phyloP scores from a whole-genome alignment of 1,139 yeast genomes.

The Zhuliangozyma blackwelliae region DNA sequence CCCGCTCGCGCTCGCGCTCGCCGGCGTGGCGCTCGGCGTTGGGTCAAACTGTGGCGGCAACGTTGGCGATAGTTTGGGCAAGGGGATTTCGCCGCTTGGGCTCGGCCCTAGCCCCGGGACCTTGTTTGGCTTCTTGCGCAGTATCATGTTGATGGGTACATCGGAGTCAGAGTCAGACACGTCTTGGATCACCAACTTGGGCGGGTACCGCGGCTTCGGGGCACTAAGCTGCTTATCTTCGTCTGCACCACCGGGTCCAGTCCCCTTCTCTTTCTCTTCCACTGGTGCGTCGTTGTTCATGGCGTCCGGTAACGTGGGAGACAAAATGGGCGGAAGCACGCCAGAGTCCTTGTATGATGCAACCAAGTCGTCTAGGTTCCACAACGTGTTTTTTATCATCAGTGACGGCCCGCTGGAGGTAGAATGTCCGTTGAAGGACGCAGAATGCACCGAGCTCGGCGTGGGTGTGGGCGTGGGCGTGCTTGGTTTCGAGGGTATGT shows the following conservation, averaged over 20 bases:
- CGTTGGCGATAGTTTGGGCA: constrained; percentile 34
- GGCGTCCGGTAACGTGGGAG: constrained; percentile 38
- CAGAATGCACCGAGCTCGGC: not conserved
- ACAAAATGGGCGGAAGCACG: constrained; percentile 34
- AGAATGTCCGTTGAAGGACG: not conserved
- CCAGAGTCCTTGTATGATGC: constrained; percentile 33
- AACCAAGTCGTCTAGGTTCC: constrained; percentile 43
- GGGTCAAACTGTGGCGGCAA: constrained; percentile 27
- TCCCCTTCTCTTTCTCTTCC: not conserved
- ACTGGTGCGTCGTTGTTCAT: constrained; percentile 2
- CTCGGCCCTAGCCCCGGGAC: not conserved
- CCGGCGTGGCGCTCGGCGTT: not conserved
- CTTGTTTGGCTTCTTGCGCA: not conserved
- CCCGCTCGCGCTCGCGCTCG: not conserved
- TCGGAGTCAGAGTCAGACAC: constrained; percentile 1
- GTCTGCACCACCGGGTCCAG: not conserved
- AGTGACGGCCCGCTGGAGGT: not conserved
- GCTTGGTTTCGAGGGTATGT: constrained; percentile 8
- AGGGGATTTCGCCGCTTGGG: constrained; percentile 15
- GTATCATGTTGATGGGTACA: not conserved
- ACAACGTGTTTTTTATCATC: constrained; percentile 12
- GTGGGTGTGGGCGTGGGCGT: constrained; percentile 7
- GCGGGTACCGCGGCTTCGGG: not conserved
- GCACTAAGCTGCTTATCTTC: not conserved
- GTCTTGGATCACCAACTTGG: not conserved